phyloP scores from a whole-genome alignment of 352 stramenopile genomes.

The Phytopythium cucurbitacearum region DNA sequence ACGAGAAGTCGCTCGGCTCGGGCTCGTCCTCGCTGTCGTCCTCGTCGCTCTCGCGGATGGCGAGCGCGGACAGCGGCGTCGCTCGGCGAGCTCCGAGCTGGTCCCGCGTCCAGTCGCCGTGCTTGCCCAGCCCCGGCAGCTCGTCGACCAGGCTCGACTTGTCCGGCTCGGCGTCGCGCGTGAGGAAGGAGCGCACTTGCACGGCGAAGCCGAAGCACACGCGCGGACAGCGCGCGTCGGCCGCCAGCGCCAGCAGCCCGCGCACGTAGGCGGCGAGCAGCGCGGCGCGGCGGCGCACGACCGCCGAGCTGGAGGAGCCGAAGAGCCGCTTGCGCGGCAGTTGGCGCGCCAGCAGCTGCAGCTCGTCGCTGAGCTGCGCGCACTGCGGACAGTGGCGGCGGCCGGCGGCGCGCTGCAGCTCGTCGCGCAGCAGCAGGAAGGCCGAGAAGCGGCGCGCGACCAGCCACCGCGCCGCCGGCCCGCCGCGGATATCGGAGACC shows the following conservation, averaged over 20 bases:
- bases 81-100: conserved; percentile 10
- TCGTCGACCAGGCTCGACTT: conserved; percentile 26
- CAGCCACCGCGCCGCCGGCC: conserved; percentile 32
- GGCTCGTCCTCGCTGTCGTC: conserved; percentile 23
- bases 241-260: conserved; percentile 47
- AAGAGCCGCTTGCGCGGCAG: conserved; percentile 63
- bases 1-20: conserved; percentile 6
- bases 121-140: conserved; percentile 19
- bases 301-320: conserved; percentile 36
- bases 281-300: conserved; percentile 39
- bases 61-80: conserved; percentile 1
- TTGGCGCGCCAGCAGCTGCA: conserved; percentile 35
- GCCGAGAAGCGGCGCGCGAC: conserved; percentile 64
- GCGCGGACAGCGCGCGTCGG: conserved; percentile 46
- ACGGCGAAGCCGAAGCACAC: conserved; percentile 44
- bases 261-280: conserved; percentile 56
- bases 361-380: conserved; percentile 33
- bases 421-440: conserved; percentile 58
- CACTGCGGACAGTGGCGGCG: conserved; percentile 58
- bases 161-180: conserved; percentile 40
- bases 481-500: conserved; percentile 46
- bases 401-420: conserved; percentile 46
- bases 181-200: conserved; percentile 60
- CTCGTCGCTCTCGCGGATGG: conserved; percentile 20
- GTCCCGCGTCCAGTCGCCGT: conserved; percentile 26